A percentile compares a stretch with the other conserved stretches of the same genome.
Evolutionary conservation across 1,284 basidiomycete species (phyloP).

Genomic region (Austroboletus novae-zelandiae): DNA sequence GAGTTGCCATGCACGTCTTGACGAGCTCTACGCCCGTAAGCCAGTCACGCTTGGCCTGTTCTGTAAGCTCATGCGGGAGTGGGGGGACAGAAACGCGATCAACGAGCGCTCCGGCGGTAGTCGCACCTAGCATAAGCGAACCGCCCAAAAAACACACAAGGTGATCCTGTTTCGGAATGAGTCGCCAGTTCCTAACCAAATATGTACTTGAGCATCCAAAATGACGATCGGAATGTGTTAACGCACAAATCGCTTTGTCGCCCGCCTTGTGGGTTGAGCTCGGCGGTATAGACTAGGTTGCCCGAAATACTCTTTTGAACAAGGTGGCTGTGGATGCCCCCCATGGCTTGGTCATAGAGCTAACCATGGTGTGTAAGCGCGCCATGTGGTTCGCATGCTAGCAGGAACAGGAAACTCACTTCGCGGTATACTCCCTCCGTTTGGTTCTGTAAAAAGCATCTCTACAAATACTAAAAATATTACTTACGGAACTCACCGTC

Average conservation of each 20-base stretch:
- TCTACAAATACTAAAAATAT: slow-evolving; percentile 3
- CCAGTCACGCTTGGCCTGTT: slow-evolving; percentile 74
- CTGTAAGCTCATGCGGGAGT: slow-evolving; percentile 51
- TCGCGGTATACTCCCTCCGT: slow-evolving; percentile 79
- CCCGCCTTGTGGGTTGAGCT: slow-evolving; percentile 63
- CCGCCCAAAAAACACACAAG: slow-evolving; percentile 95
- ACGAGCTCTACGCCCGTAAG: slow-evolving; percentile 77
- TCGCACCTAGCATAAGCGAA: slow-evolving; percentile 87
- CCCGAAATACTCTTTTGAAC: slow-evolving; percentile 59
- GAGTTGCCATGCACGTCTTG: slow-evolving; percentile 86
- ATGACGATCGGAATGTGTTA: background rate
- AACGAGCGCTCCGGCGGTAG: slow-evolving; percentile 55
- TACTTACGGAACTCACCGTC: slow-evolving; percentile 48
- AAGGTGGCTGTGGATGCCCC: slow-evolving; percentile 76
- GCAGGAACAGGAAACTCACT: slow-evolving; percentile 38
- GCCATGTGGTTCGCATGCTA: background rate
- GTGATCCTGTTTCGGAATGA: slow-evolving; percentile 91
- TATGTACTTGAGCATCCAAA: slow-evolving; percentile 4
- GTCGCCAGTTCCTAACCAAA: slow-evolving; percentile 57
- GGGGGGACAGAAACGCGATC: slow-evolving; percentile 60
- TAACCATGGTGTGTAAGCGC: slow-evolving; percentile 29
- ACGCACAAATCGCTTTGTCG: slow-evolving; percentile 49
- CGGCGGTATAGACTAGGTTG: slow-evolving; percentile 77
- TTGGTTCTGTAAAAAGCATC: slow-evolving; percentile 53
- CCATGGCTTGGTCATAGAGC: slow-evolving; percentile 88